These are phyloP conservation scores for Leishmania braziliensis DNA, from an alignment of 208 protist genomes.

Conservation along the genomic window DNA sequence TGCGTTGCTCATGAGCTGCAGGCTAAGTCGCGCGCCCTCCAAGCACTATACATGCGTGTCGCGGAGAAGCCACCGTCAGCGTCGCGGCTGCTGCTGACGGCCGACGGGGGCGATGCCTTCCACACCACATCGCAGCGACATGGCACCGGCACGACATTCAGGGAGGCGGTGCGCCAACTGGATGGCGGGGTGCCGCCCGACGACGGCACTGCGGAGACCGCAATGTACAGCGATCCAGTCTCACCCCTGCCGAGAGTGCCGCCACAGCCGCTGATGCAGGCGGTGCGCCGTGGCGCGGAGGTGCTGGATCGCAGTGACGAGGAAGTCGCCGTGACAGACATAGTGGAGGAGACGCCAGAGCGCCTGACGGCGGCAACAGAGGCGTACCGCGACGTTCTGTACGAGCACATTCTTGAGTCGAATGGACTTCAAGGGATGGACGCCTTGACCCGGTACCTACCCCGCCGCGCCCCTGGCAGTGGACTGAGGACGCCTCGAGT, in stretches of 20 bases:
- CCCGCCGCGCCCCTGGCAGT: not conserved
- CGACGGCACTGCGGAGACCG: not conserved
- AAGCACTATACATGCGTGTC: slow-evolving; percentile 17
- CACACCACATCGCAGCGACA: not conserved
- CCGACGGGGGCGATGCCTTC: too few species aligned
- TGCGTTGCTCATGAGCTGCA: slow-evolving; percentile 37
- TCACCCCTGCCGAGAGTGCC: slow-evolving; percentile 4
- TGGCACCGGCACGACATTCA: slow-evolving; percentile 1
- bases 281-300: not conserved
- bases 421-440: slow-evolving; percentile 17
- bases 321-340: not conserved
- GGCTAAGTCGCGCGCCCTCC: slow-evolving; percentile 33
- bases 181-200: not conserved
- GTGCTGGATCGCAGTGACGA: not conserved
- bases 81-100: not conserved
- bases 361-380: slow-evolving; percentile 40
- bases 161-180: not conserved
- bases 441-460: slow-evolving; percentile 17
- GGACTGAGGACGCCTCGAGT: not conserved
- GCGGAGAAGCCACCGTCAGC: not conserved
- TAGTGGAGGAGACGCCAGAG: not conserved
- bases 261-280: not conserved
- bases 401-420: slow-evolving; percentile 45
- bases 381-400: slow-evolving; percentile 48
- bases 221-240: not conserved